Evolutionary conservation across 108 stramenopile genomes (phyloP).

Genomic region (Nannochloropsis oceanica): DNA sequence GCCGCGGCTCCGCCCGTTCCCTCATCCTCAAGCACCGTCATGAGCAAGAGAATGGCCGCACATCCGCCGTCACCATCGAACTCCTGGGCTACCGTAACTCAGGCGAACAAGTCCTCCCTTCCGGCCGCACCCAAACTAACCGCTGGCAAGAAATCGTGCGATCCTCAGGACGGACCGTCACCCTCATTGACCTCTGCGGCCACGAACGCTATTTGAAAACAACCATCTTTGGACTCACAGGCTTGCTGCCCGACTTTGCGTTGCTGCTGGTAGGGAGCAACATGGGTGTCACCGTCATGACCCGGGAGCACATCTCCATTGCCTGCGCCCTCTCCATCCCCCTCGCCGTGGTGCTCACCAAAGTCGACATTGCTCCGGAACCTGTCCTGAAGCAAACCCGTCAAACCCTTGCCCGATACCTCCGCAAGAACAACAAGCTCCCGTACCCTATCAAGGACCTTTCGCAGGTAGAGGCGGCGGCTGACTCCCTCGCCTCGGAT

Average conservation of each 20-base stretch:
- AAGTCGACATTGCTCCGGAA: constrained; percentile 86
- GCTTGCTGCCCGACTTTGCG: constrained; percentile 76
- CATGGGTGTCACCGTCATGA: constrained; percentile 96
- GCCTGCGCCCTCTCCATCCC: constrained; percentile 88
- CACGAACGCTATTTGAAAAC: constrained; percentile 98
- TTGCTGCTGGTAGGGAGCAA: constrained; percentile 85
- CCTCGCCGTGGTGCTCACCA: constrained; percentile 75
- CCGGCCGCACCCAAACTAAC: constrained; percentile 17
- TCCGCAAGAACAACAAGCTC: constrained; percentile 27
- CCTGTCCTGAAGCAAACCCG: constrained; percentile 79
- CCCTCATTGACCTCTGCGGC: constrained; percentile 91
- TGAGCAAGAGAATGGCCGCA: constrained; percentile 86
- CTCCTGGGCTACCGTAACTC: constrained; percentile 72
- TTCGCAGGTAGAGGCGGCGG: constrained; percentile 65
- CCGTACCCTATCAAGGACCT: constrained; percentile 36
- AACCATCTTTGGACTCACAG: constrained; percentile 88
- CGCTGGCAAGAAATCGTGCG: constrained; percentile 42
- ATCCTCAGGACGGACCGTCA: constrained; percentile 62
- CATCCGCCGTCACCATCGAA: constrained; percentile 79
- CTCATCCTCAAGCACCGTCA: constrained; percentile 91
- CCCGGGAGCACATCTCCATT: constrained; percentile 89
- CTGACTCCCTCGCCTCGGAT: constrained; percentile 67
- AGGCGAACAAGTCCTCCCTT: constrained; percentile 49
- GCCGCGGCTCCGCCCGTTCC: constrained; percentile 77
- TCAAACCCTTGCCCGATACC: constrained; percentile 48